Conservation (phyloP, 768 basidiomycete genomes). For the Trametes maxima region DNA sequence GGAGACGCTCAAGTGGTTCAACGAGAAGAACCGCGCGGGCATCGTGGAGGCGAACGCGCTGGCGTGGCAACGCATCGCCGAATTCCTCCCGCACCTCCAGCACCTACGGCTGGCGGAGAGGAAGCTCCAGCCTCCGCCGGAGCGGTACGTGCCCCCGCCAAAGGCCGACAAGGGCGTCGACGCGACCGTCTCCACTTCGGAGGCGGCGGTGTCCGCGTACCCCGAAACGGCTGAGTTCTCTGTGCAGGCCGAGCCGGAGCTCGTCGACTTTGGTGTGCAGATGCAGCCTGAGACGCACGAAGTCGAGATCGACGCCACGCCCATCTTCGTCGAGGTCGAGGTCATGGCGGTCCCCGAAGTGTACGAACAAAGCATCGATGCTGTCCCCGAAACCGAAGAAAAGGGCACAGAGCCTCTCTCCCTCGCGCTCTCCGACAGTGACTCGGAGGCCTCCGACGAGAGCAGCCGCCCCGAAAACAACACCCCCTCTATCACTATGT, state of each 20-base stretch:
- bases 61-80: conserved; percentile 68
- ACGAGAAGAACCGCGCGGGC: conserved; percentile 74
- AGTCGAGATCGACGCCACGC: conserved; percentile 56
- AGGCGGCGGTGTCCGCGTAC: conserved; percentile 44
- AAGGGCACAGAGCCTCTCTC: conserved; percentile 24
- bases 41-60: conserved; percentile 67
- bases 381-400: conserved; percentile 28
- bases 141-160: conserved; percentile 30
- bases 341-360: conserved; percentile 47
- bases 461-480: conserved; percentile 11
- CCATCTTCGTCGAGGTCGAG: conserved; percentile 45
- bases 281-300: conserved; percentile 42
- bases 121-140: conserved; percentile 37
- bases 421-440: conserved; percentile 8
- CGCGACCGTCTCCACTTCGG: conserved; percentile 47
- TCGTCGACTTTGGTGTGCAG: conserved; percentile 43
- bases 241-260: conserved; percentile 41
- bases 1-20: conserved; percentile 74
- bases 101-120: conserved; percentile 64
- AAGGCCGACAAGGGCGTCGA: conserved; percentile 51
- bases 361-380: conserved; percentile 36
- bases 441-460: conserved; percentile 14
- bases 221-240: conserved; percentile 39
- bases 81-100: conserved; percentile 75
- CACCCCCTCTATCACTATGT: conserved; percentile 18